phyloP scores from a whole-genome alignment of 2,329 filamentous ascomycete species.

The Botrytis medusae region DNA sequence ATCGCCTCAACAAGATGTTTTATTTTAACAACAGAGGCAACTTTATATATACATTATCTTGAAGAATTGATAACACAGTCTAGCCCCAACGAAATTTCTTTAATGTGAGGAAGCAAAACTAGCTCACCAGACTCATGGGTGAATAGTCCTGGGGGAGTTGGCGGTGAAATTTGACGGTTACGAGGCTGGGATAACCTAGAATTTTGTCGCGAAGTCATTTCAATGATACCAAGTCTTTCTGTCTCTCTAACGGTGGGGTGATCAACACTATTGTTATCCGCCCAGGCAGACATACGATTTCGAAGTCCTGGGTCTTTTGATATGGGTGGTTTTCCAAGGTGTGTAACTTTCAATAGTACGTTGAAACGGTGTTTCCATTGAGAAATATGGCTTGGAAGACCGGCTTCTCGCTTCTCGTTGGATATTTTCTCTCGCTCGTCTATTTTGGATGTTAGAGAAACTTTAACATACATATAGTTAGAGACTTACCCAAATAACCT shows the following conservation, averaged over 20 bases:
- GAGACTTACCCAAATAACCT: neutral
- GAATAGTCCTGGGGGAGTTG: neutral
- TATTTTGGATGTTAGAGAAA: neutral
- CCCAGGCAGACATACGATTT: neutral
- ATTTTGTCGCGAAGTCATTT: neutral
- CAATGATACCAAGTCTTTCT: neutral
- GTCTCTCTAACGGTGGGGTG: neutral
- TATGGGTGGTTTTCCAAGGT: neutral
- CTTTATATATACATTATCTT: neutral
- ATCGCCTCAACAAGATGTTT: neutral
- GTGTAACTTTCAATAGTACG: neutral
- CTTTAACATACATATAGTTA: too few species aligned
- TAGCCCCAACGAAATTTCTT: neutral
- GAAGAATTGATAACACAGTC: neutral
- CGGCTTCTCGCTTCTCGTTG: neutral
- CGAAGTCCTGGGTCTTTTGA: neutral
- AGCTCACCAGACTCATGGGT: neutral
- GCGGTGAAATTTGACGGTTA: neutral
- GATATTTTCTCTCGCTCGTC: conserved; percentile 8
- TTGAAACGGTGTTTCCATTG: conserved; percentile 1
- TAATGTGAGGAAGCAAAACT: neutral
- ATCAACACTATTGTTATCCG: neutral
- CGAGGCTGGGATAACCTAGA: neutral
- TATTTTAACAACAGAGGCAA: too few species aligned
- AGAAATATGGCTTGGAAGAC: neutral